Percentiles rank a stretch among this genome's conserved stretches.
Conservation (phyloP, 2,329 filamentous ascomycete species). For the Chaetoscypha palmicola region DNA sequence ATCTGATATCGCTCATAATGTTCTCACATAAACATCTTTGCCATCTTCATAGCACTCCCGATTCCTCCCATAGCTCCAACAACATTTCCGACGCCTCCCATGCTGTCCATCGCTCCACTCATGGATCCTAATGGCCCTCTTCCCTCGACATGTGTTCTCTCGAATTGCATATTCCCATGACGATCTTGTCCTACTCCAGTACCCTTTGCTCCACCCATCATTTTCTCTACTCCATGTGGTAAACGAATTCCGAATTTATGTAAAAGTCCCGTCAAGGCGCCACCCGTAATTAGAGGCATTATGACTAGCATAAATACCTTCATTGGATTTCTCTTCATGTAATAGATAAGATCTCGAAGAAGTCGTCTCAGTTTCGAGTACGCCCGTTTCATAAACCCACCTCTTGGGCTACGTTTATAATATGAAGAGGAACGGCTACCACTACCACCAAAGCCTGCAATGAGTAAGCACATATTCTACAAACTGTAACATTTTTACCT, state of each 20-base stretch:
- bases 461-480: conserved; percentile 3
- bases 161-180: conserved; percentile 16
- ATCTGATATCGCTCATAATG: too few species aligned
- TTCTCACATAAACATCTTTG: conserved; percentile 32
- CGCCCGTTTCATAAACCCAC: conserved; percentile 67
- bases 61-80: conserved; percentile 24
- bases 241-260: conserved; percentile 72
- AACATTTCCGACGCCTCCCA: conserved; percentile 18
- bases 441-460: conserved; percentile 19
- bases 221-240: conserved; percentile 54
- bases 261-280: conserved; percentile 70
- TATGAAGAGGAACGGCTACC: conserved; percentile 39
- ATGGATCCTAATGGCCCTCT: conserved; percentile 15
- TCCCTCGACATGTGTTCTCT: conserved; percentile 14
- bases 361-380: conserved; percentile 71
- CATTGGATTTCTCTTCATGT: conserved; percentile 74
- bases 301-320: conserved; percentile 85
- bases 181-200: conserved; percentile 31
- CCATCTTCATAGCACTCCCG: conserved; percentile 27
- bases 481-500: too few species aligned
- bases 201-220: conserved; percentile 51
- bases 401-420: conserved; percentile 76
- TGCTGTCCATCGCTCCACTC: conserved; percentile 12
- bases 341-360: conserved; percentile 72
- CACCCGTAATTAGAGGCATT: conserved; percentile 79